A percentile compares a stretch with the other conserved stretches of the same genome.
Conservation (phyloP, 2,329 filamentous ascomycete species). For the Apiospora malaysiana region DNA sequence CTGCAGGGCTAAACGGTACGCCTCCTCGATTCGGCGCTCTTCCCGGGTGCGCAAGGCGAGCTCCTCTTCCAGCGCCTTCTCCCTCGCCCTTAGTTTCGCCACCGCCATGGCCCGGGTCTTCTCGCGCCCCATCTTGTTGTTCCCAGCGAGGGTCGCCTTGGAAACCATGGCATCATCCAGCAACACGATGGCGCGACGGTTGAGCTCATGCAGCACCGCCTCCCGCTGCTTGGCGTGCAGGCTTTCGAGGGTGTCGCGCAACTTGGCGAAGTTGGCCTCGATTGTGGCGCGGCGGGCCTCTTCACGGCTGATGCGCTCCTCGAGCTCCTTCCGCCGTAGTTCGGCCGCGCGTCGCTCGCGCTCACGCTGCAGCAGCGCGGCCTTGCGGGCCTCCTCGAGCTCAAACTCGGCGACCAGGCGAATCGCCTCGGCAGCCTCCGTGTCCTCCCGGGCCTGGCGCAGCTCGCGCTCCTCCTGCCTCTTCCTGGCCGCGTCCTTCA, state of each 20-base stretch:
- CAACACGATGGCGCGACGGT: constrained; percentile 40
- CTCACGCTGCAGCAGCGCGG: constrained; percentile 46
- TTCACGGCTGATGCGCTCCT: constrained; percentile 48
- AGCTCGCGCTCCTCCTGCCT: constrained; percentile 43
- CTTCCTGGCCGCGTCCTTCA: constrained; percentile 46
- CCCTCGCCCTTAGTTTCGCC: constrained; percentile 40
- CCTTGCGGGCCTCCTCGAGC: constrained; percentile 50
- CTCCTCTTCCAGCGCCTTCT: constrained; percentile 46
- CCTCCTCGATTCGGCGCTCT: constrained; percentile 51
- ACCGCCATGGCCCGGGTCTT: constrained; percentile 35
- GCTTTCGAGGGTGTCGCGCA: constrained; percentile 43
- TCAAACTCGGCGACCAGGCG: constrained; percentile 55
- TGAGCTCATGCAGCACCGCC: constrained; percentile 46
- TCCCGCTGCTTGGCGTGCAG: constrained; percentile 51
- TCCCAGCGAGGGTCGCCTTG: constrained; percentile 39
- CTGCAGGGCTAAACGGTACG: constrained; percentile 47
- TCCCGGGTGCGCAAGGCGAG: constrained; percentile 46
- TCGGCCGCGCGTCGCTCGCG: constrained; percentile 45
- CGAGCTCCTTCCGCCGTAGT: constrained; percentile 43
- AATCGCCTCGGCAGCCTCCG: constrained; percentile 47
- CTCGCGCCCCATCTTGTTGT: constrained; percentile 42
- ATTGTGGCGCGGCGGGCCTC: constrained; percentile 47
- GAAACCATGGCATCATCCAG: constrained; percentile 31
- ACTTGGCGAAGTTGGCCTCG: constrained; percentile 44
- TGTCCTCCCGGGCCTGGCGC: constrained; percentile 42